Base-by-base conservation (phyloP, 2,329 filamentous ascomycete genomes). In the Paecilomyces fulvus region DNA sequence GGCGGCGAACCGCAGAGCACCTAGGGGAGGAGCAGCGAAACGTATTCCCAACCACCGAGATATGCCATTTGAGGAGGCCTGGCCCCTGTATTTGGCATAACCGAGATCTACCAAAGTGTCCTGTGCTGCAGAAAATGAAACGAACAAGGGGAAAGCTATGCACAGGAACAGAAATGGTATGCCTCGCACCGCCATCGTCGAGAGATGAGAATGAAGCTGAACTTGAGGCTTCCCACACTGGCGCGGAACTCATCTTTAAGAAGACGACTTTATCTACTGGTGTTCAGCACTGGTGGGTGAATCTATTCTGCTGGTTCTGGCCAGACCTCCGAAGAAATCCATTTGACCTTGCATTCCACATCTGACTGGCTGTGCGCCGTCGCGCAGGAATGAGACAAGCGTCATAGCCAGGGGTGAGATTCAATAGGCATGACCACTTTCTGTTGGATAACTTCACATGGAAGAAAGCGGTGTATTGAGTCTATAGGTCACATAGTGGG, bases 21-120 rank as follows among this genome's bases (percentile, higher is more conserved):
- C 86, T 1, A 87, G 56, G 0, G 89, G 89, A 12, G 88, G 77
- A 4, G 86, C 84, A 1, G 88, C 89, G 73, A 84, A 94, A 49
- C 87, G 82, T 60, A 94, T 83, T 1, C 88, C 89, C 7, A 89
- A 78, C 87, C 87, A 92, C 68, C 86, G 79, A 2, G 81, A 83
- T 51, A 90, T 74, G 1, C 84, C 86, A 62, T 82, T 81, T 0
- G 70, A 62, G 1, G 80, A 73, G 1, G 75, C 65, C 3, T 74
- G 70, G 8, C 89, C 89, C 52, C 77, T 70, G 65, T 91, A 90
- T 25, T 77, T 80, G 30, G 85, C 80, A 66, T 91, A 92, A 2
- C 78, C 79, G 21, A 92, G 75, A 59, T 88, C 77, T 12, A 90
- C 83, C 2, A 76, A 60, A 9, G 65, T 56, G 21, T 64, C 61